Base-by-base conservation (phyloP, 2,329 filamentous ascomycete genomes). In the Pseudophaeomoniella oleicola region DNA sequence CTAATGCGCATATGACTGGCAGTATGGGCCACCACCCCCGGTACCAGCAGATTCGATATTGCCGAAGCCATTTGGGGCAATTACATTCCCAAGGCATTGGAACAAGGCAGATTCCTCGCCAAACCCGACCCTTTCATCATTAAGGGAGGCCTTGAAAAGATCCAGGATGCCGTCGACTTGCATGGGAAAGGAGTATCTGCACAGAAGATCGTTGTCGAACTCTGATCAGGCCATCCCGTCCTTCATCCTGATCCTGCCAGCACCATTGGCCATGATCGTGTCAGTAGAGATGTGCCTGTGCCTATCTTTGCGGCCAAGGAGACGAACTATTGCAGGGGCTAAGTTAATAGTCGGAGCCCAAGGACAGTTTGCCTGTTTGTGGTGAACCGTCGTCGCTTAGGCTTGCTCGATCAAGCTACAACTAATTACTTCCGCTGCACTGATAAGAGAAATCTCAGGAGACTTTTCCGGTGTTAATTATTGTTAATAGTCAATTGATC, bases 21-120 rank as follows among this genome's bases (percentile, higher is more conserved):
- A 34, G 32, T 34, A 15, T 34, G 15, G 22, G 6, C 22, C 9
- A 27, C n/a, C 22, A 27, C 9, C n/a, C 22, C 22, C 6, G 22
- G 6, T 9, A 6, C n/a, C 9, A 27, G n/a, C 6, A 39, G 30
- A 22, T 33, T 9, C 35, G 48, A 50, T 18, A 46, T 55, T 35
- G 48, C 50, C 2, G 37, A 46, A 11, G 44, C 39, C 3, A 41
- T 59, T 4, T 59, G 42, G 37, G 43, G 38, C 5, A 42, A 52
- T 3, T 58, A 48, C 38, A 36, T 61, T 33, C 49, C 53, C 0
- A 30, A 42, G 5, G 62, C 60, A 1, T 37, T 65, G 38, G 53
- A 47, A 14, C 40, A 48, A 12, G 53, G 54, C 1, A 46, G 45
- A 35, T 51, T 56, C 39, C 42, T 48, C 39, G 41, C 48, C 30